Evolutionary conservation across 495 filamentous ascomycete genomes (phyloP).

Genomic region (Talaromyces wortmannii): DNA sequence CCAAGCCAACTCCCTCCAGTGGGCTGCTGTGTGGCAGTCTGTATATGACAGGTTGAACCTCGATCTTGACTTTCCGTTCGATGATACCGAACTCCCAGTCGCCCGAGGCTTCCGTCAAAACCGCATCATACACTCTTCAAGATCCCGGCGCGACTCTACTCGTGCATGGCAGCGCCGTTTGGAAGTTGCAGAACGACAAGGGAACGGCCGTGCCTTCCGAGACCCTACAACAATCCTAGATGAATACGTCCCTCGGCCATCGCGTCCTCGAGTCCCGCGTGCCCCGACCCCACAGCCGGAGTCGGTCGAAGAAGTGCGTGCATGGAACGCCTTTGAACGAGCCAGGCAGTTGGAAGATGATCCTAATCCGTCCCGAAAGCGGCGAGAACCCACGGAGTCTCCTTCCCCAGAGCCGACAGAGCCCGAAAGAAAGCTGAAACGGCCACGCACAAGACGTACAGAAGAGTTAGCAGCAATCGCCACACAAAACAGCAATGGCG

Average conservation of each 20-base stretch:
- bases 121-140: conserved; percentile 16
- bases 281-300: conserved; percentile 52
- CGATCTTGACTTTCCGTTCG: conserved; percentile 86
- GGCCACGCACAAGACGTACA: conserved; percentile 63
- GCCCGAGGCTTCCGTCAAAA: conserved; percentile 36
- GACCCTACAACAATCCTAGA: conserved; percentile 50
- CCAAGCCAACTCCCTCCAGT: conserved; percentile 42
- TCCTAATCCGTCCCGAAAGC: conserved; percentile 53
- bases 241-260: conserved; percentile 36
- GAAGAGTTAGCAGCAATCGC: conserved; percentile 39
- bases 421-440: conserved; percentile 73
- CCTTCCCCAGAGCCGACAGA: conserved; percentile 55
- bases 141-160: conserved; percentile 55
- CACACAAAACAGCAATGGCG: conserved; percentile 28
- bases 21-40: conserved; percentile 64
- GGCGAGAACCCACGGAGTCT: conserved; percentile 72
- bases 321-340: conserved; percentile 86
- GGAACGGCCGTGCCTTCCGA: conserved; percentile 64
- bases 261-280: conserved; percentile 35
- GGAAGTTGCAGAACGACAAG: conserved; percentile 71
- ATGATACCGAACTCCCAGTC: conserved; percentile 53
- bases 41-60: conserved; percentile 62
- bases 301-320: conserved; percentile 69
- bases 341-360: conserved; percentile 62
- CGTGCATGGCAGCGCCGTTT: conserved; percentile 73